Base-by-base conservation (phyloP, 2,329 filamentous ascomycete genomes). In the Juglanconis sp. region DNA sequence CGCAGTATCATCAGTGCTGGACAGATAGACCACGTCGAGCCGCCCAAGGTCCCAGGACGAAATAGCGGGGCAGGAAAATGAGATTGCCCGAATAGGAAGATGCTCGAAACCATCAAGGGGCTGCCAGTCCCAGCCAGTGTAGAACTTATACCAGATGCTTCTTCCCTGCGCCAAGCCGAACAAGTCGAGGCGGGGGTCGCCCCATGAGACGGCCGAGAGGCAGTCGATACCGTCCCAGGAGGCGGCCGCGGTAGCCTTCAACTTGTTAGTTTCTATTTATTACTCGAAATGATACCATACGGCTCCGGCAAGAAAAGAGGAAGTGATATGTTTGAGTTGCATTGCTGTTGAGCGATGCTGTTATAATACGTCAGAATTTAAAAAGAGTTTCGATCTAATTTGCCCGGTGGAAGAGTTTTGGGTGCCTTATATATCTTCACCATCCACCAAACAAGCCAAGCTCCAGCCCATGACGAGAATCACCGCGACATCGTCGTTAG, bases 101-200 rank as follows among this genome's bases (percentile, higher is more conserved):
- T 53, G 31, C 34, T 53, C 51, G 24, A 53, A 40, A 17, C 35
- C 51, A 10, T 15, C 13, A 17, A 32, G n/a, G 17, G 35, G 51
- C 51, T 42, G 36, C 51, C 51, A 53, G 51, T 53, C 51, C 51
- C 51, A 53, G 35, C 51, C 51, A 5, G 51, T 40, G 31, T 53
- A 40, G 51, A 53, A 53, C 11, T 53, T 53, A 17, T 53, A 36
- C 51, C 51, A 53, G 35, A 53, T 53, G 36, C 35, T 32, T 4
- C 35, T 34, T 7, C 31, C 48, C 35, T 13, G 15, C 17, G 48
- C n/a, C 4, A 50, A 13, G 6, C 31, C 48, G 35, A 50, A 50
- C 13, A 50, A 11, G 31, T 50, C 48, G 35, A 50, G 31, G 11
- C 48, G 48, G 17, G 48, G 48, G 31, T 50, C 48, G 15, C 48